Percentiles rank a stretch among this genome's conserved stretches.
These are phyloP conservation scores for Phtheirospermum japonicum DNA, from an alignment of 257 asterid genomes.

Conservation along the genomic window DNA sequence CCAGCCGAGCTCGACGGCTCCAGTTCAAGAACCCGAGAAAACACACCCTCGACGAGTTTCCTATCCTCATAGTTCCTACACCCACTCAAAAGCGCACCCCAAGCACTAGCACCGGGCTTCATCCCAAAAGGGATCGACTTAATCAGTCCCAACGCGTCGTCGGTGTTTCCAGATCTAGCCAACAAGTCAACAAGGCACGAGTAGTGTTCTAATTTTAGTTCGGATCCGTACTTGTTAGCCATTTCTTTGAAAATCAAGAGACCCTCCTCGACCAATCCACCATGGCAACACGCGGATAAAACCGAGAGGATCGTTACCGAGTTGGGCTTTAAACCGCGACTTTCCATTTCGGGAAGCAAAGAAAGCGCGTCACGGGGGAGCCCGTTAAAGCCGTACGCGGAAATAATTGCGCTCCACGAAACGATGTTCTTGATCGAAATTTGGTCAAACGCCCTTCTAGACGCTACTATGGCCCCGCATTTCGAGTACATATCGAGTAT, in stretches of 20 bases:
- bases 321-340: slow-evolving; percentile 60
- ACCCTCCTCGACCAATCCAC: slow-evolving; percentile 85
- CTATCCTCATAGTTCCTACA: slow-evolving; percentile 54
- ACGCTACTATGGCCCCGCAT: slow-evolving; percentile 69
- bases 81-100: slow-evolving; percentile 88
- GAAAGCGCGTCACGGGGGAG: slow-evolving; percentile 66
- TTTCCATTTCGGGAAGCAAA: slow-evolving; percentile 62
- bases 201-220: slow-evolving; percentile 60
- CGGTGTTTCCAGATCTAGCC: slow-evolving; percentile 82
- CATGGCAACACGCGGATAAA: slow-evolving; percentile 87
- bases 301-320: slow-evolving; percentile 60
- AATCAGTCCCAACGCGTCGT: slow-evolving; percentile 56
- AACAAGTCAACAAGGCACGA: slow-evolving; percentile 88
- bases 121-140: slow-evolving; percentile 37
- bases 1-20: slow-evolving; percentile 79
- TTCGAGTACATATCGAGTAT: slow-evolving; percentile 82
- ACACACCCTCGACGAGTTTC: slow-evolving; percentile 39
- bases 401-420: slow-evolving; percentile 80
- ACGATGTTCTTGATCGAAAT: slow-evolving; percentile 54
- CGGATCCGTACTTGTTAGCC: slow-evolving; percentile 37
- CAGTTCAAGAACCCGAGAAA: slow-evolving; percentile 55
- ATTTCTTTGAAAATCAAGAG: slow-evolving; percentile 51
- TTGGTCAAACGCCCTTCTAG: slow-evolving; percentile 59
- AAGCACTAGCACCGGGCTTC: slow-evolving; percentile 65
- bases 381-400: slow-evolving; percentile 82